These are phyloP conservation scores for Daldinia loculata DNA, from an alignment of 495 filamentous ascomycete genomes.

Conservation along the genomic window DNA sequence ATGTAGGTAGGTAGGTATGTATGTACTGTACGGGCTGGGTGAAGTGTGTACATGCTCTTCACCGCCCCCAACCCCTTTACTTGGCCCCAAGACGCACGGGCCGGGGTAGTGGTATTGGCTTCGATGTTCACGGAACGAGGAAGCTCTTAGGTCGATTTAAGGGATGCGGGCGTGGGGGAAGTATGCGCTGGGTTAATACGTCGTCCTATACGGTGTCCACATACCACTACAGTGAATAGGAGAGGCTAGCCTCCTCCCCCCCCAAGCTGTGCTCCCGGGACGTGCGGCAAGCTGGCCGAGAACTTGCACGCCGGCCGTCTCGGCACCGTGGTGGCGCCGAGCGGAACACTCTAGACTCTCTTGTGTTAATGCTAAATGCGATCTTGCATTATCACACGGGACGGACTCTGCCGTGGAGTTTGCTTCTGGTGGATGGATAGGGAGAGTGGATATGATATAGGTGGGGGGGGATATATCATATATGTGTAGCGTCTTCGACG, in stretches of 20 bases:
- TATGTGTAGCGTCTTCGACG: neutral
- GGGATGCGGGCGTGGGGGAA: neutral
- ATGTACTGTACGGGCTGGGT: neutral
- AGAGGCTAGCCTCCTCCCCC: neutral
- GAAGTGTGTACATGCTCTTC: neutral
- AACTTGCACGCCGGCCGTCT: neutral
- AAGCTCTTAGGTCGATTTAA: neutral
- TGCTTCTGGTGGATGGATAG: neutral
- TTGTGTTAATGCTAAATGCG: neutral
- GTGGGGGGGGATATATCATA: neutral
- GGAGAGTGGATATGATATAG: neutral
- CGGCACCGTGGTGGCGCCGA: neutral
- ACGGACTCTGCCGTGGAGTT: neutral
- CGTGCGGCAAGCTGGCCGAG: neutral
- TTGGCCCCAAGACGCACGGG: slow-evolving; percentile 1
- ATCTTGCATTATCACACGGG: neutral
- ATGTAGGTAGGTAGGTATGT: neutral
- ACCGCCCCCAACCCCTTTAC: neutral
- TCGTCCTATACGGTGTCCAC: no score
- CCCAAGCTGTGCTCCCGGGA: neutral
- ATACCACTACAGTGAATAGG: neutral
- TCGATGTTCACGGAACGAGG: neutral
- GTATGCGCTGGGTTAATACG: neutral
- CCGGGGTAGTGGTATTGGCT: neutral
- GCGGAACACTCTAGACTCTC: slow-evolving; percentile 1